Evolutionary conservation across 2,329 filamentous ascomycete genomes (phyloP).

Genomic region (Claviceps arundinis): DNA sequence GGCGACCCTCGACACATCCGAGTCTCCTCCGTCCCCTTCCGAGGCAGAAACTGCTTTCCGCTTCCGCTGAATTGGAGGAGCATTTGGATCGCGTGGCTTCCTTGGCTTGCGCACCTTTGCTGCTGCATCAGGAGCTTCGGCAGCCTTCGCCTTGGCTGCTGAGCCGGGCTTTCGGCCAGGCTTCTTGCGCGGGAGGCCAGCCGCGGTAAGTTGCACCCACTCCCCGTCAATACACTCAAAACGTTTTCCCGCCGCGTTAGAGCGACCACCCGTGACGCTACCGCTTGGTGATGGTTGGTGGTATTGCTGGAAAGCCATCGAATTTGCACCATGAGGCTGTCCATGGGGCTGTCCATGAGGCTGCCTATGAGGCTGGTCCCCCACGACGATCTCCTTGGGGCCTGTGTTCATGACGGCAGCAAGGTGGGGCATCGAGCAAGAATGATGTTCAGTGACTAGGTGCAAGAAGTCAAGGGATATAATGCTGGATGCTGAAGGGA

Average conservation of each 20-base stretch:
- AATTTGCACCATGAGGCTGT: conserved; percentile 12
- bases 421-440: background rate
- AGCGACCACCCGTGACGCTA: conserved; percentile 10
- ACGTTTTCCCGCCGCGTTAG: conserved; percentile 14
- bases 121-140: conserved; percentile 25
- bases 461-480: background rate
- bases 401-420: conserved; percentile 26
- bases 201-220: conserved; percentile 39
- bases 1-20: conserved; percentile 13
- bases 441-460: background rate
- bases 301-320: conserved; percentile 16
- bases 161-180: conserved; percentile 52
- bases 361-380: conserved; percentile 21
- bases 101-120: conserved; percentile 39
- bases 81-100: conserved; percentile 47
- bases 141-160: conserved; percentile 30
- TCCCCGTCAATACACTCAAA: conserved; percentile 25
- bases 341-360: conserved; percentile 31
- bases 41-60: conserved; percentile 34
- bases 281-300: conserved; percentile 14
- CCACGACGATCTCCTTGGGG: conserved; percentile 31
- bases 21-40: conserved; percentile 23
- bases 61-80: conserved; percentile 39
- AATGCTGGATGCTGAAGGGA: no score
- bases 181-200: conserved; percentile 48